Conservation (phyloP, 345 rosid genomes). For the Moricandia moricandioides region DNA sequence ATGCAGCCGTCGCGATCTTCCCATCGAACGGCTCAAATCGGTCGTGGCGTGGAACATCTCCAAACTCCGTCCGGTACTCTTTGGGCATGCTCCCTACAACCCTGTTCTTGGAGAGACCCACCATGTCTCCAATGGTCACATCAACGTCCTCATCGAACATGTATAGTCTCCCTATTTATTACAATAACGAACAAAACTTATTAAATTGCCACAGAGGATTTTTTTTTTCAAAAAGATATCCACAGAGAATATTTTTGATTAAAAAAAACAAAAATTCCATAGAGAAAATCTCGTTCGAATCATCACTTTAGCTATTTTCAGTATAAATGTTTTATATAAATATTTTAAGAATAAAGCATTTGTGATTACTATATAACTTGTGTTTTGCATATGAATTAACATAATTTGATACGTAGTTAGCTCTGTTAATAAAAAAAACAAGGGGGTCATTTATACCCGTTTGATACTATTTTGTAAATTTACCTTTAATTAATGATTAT, state of each 20-base stretch:
- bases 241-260: no score
- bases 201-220: no score
- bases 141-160: conserved; percentile 77
- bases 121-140: conserved; percentile 66
- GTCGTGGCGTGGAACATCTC: conserved; percentile 76
- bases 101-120: conserved; percentile 95
- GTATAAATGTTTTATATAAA: no score
- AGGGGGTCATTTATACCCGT: no score
- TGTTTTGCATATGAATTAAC: background rate
- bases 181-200: background rate
- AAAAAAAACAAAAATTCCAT: background rate
- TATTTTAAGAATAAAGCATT: no score
- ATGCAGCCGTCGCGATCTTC: conserved; percentile 45
- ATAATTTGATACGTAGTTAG: no score
- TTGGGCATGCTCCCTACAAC: conserved; percentile 80
- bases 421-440: no score
- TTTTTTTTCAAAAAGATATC: no score
- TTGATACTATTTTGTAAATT: no score
- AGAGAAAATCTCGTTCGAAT: background rate
- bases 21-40: conserved; percentile 56
- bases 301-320: background rate
- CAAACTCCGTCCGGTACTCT: conserved; percentile 47
- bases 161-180: conserved; percentile 32
- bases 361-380: background rate
- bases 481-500: no score